phyloP scores from a whole-genome alignment of 441 rosid species.

The Croton setiger region DNA sequence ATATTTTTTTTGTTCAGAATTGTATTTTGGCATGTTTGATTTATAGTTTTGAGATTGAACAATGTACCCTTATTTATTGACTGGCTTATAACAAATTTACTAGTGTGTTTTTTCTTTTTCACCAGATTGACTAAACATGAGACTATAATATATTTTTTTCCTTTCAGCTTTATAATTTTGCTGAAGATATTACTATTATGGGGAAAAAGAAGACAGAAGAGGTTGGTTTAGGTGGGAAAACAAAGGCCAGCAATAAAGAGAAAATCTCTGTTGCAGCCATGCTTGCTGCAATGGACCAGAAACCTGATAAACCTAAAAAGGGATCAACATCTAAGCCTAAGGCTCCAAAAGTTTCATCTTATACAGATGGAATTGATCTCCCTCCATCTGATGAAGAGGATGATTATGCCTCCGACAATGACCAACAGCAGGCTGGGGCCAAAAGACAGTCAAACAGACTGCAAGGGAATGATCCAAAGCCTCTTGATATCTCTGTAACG shows the following conservation, averaged over 20 bases:
- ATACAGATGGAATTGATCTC: constrained; percentile 71
- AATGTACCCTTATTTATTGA: too few species aligned
- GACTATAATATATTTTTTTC: background rate
- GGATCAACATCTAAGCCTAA: constrained; percentile 23
- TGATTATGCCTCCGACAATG: constrained; percentile 33
- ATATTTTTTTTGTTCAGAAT: too few species aligned
- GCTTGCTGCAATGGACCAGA: constrained; percentile 82
- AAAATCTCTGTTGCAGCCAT: constrained; percentile 69
- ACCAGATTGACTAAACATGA: too few species aligned
- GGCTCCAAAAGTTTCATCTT: constrained; percentile 37
- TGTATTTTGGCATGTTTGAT: too few species aligned
- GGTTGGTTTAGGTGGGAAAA: constrained; percentile 10
- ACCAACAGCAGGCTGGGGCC: constrained; percentile 36
- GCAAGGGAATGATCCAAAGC: constrained; percentile 37
- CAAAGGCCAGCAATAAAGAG: constrained; percentile 43
- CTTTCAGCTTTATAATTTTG: background rate
- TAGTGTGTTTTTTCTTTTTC: too few species aligned
- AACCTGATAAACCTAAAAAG: constrained; percentile 69
- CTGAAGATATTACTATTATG: constrained; percentile 32
- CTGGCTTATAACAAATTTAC: too few species aligned
- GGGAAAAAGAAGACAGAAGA: constrained; percentile 68
- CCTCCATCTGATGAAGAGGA: constrained; percentile 64
- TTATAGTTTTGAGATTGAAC: too few species aligned
- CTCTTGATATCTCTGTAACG: constrained; percentile 51
- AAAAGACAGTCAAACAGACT: constrained; percentile 22